Evolutionary conservation across 169 alveolate species (phyloP).

Genomic region (Plasmodium relictum): DNA sequence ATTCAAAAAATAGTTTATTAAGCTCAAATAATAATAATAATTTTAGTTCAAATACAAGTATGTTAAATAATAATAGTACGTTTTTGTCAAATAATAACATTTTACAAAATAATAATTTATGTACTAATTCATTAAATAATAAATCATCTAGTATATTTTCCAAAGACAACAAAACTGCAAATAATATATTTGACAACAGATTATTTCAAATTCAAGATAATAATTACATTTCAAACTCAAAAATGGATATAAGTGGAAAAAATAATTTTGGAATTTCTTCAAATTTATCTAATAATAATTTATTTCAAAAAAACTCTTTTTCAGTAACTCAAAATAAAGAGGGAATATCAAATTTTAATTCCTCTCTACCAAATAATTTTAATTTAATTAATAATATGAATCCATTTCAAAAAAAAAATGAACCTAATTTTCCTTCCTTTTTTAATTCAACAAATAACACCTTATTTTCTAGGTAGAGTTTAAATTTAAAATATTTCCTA

Average conservation of each 20-base stretch:
- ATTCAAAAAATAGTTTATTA: conserved; percentile 5
- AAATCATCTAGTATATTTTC: conserved; percentile 37
- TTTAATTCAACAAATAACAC: conserved; percentile 22
- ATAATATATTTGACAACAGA: conserved; percentile 10
- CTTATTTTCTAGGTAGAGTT: conserved; percentile 50
- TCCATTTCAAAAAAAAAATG: conserved; percentile 25
- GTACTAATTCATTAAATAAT: not conserved
- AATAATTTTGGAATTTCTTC: not conserved
- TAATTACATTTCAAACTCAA: conserved; percentile 7
- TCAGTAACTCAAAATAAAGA: conserved; percentile 9
- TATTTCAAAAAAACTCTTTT: conserved; percentile 28
- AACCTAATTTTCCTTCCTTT: conserved; percentile 10
- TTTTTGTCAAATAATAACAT: conserved; percentile 10
- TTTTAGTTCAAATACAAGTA: not conserved
- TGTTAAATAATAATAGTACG: conserved; percentile 20
- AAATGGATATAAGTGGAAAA: conserved; percentile 2
- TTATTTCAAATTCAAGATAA: conserved; percentile 30
- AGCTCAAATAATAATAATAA: conserved; percentile 7
- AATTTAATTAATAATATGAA: not conserved
- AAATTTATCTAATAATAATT: conserved; percentile 9
- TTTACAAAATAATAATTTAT: not conserved
- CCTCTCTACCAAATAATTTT: not conserved
- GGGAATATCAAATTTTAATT: conserved; percentile 15
- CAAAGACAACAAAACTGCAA: conserved; percentile 14
- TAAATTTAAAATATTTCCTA: too few species aligned